phyloP scores from a whole-genome alignment of 2,329 filamentous ascomycete species.

The Neofusicoccum ribis region DNA sequence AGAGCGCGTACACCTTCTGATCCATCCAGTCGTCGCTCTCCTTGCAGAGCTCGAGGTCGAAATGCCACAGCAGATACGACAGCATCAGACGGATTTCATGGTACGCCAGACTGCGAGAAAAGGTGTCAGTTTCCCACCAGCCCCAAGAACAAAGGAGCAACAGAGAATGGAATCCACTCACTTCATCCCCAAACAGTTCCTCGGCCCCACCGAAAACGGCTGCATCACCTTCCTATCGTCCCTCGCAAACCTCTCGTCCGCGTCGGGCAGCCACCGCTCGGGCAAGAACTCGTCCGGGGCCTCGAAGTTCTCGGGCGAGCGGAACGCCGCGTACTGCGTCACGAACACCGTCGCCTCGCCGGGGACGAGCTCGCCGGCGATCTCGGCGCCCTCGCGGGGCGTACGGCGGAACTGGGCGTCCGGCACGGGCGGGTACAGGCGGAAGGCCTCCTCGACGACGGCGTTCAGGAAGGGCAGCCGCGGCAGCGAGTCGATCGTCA shows the following conservation, averaged over 20 bases:
- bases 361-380: constrained; percentile 24
- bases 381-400: constrained; percentile 28
- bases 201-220: constrained; percentile 31
- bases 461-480: constrained; percentile 1
- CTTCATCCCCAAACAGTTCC: constrained; percentile 38
- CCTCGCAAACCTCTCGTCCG: constrained; percentile 24
- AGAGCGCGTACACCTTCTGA: constrained; percentile 38
- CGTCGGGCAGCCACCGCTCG: constrained; percentile 34
- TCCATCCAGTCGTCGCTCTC: constrained; percentile 34
- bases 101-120: constrained; percentile 29
- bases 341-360: constrained; percentile 24
- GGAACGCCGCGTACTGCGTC: constrained; percentile 28
- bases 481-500: background rate
- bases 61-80: constrained; percentile 29
- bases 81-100: constrained; percentile 36
- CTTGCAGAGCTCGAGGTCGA: constrained; percentile 39
- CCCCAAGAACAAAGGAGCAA: too few relatives aligned
- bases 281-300: constrained; percentile 31
- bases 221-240: constrained; percentile 29
- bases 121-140: background rate
- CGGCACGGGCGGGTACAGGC: constrained; percentile 47
- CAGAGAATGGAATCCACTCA: background rate
- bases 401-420: constrained; percentile 31
- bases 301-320: constrained; percentile 28
- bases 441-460: constrained; percentile 44